Evolutionary conservation across 2,329 filamentous ascomycete genomes (phyloP), one percentile per base, ranked within the genome.

Genomic region (Chrysoporthe cubensis): DNA sequence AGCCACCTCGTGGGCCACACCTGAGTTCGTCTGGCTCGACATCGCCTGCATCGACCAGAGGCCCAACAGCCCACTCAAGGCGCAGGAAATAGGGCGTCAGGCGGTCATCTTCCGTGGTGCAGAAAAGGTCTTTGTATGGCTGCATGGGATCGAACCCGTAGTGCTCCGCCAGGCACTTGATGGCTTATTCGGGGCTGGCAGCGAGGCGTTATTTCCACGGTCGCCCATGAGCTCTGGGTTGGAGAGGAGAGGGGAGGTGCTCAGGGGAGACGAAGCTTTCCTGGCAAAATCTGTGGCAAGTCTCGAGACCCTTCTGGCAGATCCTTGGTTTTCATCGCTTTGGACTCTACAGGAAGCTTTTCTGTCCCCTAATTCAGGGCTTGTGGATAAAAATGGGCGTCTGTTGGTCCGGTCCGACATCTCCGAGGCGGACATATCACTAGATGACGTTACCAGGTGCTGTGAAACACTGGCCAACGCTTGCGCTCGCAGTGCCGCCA

Each of bases 311-410:
- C 52, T 56, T 56, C n/a, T 56, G 52, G 52, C 18, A 42, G 61
- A 63, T 21, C 61, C 46, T 18, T 63, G 61, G 61, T 63, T 63
- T 32, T 50, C 26, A 11, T 63, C 61, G 18, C 37, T 63, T 18
- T 63, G 61, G 61, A 63, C 61, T 14, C 46, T 63, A 4, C 61
- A 63, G 46, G 61, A 63, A 52, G 61, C 61, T 11, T 63, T 63
- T 52, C 46, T 63, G 8, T 63, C 13, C 37, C 61, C 46, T 8
- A 52, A 9, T 13, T 46, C 61, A 9, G 43, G 46, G 2, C 40
- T 63, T 18, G n/a, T 63, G 14, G 46, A 44, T 46, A 46, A 48
- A 8, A 32, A 63, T 4, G 61, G 61, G 13, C 4, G 48, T 18
- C 21, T n/a, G 32, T 32, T 16, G 43, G 43, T 44, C 43, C 6